Base-by-base conservation (phyloP, 1,139 yeast genomes). In the Debaryomyces robertsiae region DNA sequence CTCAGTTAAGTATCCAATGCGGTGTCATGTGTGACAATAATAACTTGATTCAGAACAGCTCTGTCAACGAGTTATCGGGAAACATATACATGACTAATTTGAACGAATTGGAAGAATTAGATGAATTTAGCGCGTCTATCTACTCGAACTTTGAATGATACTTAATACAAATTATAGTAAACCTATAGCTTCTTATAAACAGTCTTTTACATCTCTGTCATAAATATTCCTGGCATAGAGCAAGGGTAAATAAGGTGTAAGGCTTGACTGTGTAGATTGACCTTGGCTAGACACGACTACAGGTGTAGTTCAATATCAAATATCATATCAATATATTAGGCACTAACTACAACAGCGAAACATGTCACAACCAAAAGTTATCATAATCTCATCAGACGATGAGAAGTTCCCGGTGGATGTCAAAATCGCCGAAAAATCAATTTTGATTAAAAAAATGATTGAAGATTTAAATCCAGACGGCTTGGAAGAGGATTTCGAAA, bases 391-490 rank as follows among this genome's bases (percentile, higher is more conserved):
- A 32, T 81, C 87, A 0, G 94, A 85, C 58, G 84, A 83, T 39
- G 91, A 84, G 56, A 72, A 72, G 52, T 84, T 84, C 61, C 78
- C 80, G 6, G 87, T 84, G 39, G 96, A 88, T 50, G 77, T 81
- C 49, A 82, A 83, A 58, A 93, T 91, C 22, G 97, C 97, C 6
- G 95, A 88, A 60, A 86, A 93, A 62, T 88, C 96, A 6, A 76
- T 88, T 27, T 73, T 93, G 54, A 82, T 94, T 63, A 91, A 89
- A 64, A 89, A 93, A 65, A 85, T 93, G 91, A 76, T 94, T 51
- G 85, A 82, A 54, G 96, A 90, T 66, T 75, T 82, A 67, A 73
- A 76, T 48, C 84, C 84, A 30, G 79, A 73, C 49, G 80, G 79
- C 13, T 72, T 79, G 45, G 78, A 75, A 42, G 81, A 77, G 47